A percentile compares a stretch with the other conserved stretches of the same genome.
Conservation (phyloP, 192 early-diverging fungal genomes). For the Podila epigama region DNA sequence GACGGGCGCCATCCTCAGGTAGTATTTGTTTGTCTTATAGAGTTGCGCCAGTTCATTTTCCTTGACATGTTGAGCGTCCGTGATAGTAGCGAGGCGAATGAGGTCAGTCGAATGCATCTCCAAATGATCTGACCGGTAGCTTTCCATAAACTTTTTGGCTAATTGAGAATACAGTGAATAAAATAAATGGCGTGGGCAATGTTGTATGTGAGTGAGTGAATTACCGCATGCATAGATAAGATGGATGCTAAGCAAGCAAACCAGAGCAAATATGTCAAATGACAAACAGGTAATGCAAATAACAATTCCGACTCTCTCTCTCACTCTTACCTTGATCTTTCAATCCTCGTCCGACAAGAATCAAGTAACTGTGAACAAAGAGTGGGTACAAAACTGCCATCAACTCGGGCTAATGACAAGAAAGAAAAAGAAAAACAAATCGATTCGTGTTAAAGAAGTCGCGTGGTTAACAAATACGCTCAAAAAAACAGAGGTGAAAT, state of each 20-base stretch:
- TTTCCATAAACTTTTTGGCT: slow-evolving; percentile 81
- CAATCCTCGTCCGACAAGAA: slow-evolving; percentile 71
- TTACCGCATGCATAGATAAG: too few species aligned
- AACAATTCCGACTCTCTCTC: too few species aligned
- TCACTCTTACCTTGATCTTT: slow-evolving; percentile 61
- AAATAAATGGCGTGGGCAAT: too few species aligned
- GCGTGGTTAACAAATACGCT: not conserved
- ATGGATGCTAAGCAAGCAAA: too few species aligned
- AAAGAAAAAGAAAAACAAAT: not conserved
- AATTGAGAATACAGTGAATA: too few species aligned
- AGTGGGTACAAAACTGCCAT: slow-evolving; percentile 85
- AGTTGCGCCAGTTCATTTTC: slow-evolving; percentile 84
- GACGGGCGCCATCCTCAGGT: slow-evolving; percentile 82
- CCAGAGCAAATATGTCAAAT: too few species aligned
- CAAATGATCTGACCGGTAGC: slow-evolving; percentile 77
- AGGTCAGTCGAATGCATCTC: slow-evolving; percentile 82
- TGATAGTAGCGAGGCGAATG: slow-evolving; percentile 69
- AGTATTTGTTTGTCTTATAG: slow-evolving; percentile 86
- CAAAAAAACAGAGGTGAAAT: too few species aligned
- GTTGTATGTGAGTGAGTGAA: too few species aligned
- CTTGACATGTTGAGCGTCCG: slow-evolving; percentile 74
- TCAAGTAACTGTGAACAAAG: slow-evolving; percentile 92
- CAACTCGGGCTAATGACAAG: slow-evolving; percentile 75
- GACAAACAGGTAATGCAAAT: too few species aligned
- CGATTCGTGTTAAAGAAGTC: not conserved